Conservation (phyloP, 768 basidiomycete species). For the Lentinula boryana region DNA sequence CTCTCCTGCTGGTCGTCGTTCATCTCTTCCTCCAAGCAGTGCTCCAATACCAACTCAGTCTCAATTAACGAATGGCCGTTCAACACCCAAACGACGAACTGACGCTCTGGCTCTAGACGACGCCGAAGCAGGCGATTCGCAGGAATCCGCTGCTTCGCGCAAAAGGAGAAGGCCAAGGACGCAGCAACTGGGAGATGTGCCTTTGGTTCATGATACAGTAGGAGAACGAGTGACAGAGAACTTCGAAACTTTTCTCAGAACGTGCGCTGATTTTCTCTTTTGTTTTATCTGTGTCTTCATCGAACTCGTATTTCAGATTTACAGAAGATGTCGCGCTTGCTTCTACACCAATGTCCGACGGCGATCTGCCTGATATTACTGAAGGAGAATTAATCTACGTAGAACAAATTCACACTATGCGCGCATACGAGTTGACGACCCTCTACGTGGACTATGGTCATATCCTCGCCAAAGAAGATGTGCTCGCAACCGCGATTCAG, state of each 20-base stretch:
- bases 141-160: conserved; percentile 28
- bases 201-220: conserved; percentile 88
- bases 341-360: conserved; percentile 78
- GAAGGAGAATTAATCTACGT: conserved; percentile 77
- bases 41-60: conserved; percentile 20
- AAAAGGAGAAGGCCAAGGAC: conserved; percentile 43
- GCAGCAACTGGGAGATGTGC: conserved; percentile 60
- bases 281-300: conserved; percentile 2
- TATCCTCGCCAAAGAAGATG: conserved; percentile 84
- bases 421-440: conserved; percentile 89
- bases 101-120: conserved; percentile 52
- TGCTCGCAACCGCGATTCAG: conserved; percentile 89
- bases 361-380: conserved; percentile 42
- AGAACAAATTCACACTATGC: conserved; percentile 93
- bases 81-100: conserved; percentile 34
- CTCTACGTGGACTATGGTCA: conserved; percentile 96
- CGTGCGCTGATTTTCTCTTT: conserved; percentile 43
- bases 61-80: conserved; percentile 14
- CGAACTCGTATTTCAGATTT: conserved; percentile 47
- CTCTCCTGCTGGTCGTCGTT: neutral
- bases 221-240: conserved; percentile 92
- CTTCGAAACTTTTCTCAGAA: conserved; percentile 88
- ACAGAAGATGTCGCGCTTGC: conserved; percentile 76
- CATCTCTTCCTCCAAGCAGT: conserved; percentile 38
- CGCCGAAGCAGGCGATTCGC: conserved; percentile 32